phyloP scores from a whole-genome alignment of 176 grass and related monocot species.

The Melocanna baccifera region DNA sequence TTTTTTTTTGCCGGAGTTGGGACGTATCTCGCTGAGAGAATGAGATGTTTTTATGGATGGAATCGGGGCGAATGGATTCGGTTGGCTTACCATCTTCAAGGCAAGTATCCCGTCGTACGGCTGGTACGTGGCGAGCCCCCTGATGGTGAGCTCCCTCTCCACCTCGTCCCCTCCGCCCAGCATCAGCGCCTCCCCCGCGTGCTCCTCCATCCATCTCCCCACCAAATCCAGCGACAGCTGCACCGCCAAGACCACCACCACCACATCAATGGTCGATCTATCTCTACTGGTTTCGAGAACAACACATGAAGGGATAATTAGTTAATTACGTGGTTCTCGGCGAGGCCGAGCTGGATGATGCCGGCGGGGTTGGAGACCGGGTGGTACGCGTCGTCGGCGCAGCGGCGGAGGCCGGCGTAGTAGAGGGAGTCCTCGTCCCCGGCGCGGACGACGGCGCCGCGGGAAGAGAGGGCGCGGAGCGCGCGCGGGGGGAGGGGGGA shows the following conservation, averaged over 20 bases:
- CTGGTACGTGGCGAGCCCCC: conserved; percentile 77
- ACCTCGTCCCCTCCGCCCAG: conserved; percentile 29
- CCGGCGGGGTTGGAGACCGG: conserved; percentile 50
- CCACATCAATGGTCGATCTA: conserved; percentile 25
- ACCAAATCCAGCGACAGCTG: conserved; percentile 96
- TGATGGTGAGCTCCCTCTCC: conserved; percentile 53
- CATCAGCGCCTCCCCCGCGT: conserved; percentile 44
- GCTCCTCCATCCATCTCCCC: conserved; percentile 61
- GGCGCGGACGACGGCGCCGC: conserved; percentile 37
- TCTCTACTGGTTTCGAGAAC: background rate
- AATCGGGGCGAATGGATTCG: conserved; percentile 1
- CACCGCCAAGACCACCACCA: background rate
- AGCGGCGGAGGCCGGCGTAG: conserved; percentile 71
- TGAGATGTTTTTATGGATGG: background rate
- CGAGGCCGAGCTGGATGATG: conserved; percentile 85
- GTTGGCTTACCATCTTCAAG: conserved; percentile 86
- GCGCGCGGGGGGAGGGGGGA: conserved; percentile 59
- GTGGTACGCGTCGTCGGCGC: conserved; percentile 55
- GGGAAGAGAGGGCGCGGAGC: conserved; percentile 48
- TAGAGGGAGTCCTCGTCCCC: conserved; percentile 68
- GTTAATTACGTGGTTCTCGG: conserved; percentile 62
- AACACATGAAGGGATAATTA: background rate
- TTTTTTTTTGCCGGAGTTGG: background rate
- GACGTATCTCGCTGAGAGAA: background rate
- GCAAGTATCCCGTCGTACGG: conserved; percentile 70